Base-by-base conservation (phyloP, 1,284 basidiomycete species). In the Chiua sp. region DNA sequence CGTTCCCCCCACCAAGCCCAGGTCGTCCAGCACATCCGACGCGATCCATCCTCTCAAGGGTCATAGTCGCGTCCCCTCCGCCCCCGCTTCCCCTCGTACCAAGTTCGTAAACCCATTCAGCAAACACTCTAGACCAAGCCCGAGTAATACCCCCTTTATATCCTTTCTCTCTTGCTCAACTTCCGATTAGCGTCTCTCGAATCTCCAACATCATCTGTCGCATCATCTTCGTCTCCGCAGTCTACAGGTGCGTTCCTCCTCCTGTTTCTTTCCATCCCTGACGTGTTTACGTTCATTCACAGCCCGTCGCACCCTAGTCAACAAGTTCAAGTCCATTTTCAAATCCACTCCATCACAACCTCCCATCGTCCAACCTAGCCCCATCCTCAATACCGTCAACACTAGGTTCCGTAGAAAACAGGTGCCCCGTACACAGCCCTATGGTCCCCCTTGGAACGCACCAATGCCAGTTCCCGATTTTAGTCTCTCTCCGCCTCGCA, bases 401-500 rank as follows among this genome's bases (percentile, higher is more conserved):
- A 26, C 51, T 10, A 69, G 56, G 52, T 37, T 60, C 26, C 65
- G 68, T 28, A 56, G 56, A 54, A 71, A 68, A 52, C 60, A 60
- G 4, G 57, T 55, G 5, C 39, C 69, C 18, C 78, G 80, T 22
- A 80, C 79, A 11, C 78, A 81, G 47, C 80, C 80, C 7, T 80
- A 80, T 50, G 75, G 75, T 7, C 70, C 76, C 13, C 80, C 79
- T 4, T 79, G 79, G 66, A 78, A 74, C 57, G 78, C 74, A 11
- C 62, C 67, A 2, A 75, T 74, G 71, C 79, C 79, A 20, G 22
- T 69, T 52, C 51, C 42, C 22, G 63, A 65, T 16, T 42, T 12
- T 11, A 8, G 16, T 39, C 48, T 50, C 42, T 42, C 61, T 52
- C 67, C 49, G n/a, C 3, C 26, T 11, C 51, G 39, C 6, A n/a